These are phyloP conservation scores for Paecilomyces sp. DNA, from an alignment of 2,329 filamentous ascomycete species.

Conservation along the genomic window DNA sequence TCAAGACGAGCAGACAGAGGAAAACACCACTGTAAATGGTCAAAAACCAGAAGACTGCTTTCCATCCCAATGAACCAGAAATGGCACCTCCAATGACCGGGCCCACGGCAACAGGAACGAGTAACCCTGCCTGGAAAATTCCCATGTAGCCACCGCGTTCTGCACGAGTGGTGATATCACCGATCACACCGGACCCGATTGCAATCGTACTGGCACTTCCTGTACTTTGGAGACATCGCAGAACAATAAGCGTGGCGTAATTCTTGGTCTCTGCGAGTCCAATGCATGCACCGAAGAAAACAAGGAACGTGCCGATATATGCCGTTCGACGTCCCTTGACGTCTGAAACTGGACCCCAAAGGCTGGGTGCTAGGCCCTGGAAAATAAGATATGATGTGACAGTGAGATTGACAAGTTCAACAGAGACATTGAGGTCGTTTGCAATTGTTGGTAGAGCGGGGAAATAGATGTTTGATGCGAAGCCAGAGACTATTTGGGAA, in stretches of 20 bases:
- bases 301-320: constrained; percentile 32
- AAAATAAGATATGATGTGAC: constrained; percentile 41
- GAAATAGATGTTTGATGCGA: constrained; percentile 43
- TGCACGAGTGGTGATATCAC: constrained; percentile 34
- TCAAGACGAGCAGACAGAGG: constrained; percentile 21
- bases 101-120: constrained; percentile 31
- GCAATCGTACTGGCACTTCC: constrained; percentile 39
- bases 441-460: constrained; percentile 38
- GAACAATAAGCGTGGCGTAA: constrained; percentile 32
- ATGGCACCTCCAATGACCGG: constrained; percentile 38
- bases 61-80: constrained; percentile 32
- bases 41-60: constrained; percentile 39
- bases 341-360: constrained; percentile 38
- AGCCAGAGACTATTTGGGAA: constrained; percentile 26
- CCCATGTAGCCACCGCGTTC: constrained; percentile 39
- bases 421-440: constrained; percentile 31
- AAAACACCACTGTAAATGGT: constrained; percentile 28
- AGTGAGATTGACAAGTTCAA: constrained; percentile 35
- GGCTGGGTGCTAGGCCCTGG: constrained; percentile 36
- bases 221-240: constrained; percentile 38
- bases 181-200: constrained; percentile 35
- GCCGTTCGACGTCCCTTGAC: constrained; percentile 32
- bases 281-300: constrained; percentile 34
- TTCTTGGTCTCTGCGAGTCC: constrained; percentile 32
- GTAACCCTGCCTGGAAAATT: constrained; percentile 29